Base-by-base conservation (phyloP, 2,329 filamentous ascomycete genomes). In the Fusarium mangiferae region DNA sequence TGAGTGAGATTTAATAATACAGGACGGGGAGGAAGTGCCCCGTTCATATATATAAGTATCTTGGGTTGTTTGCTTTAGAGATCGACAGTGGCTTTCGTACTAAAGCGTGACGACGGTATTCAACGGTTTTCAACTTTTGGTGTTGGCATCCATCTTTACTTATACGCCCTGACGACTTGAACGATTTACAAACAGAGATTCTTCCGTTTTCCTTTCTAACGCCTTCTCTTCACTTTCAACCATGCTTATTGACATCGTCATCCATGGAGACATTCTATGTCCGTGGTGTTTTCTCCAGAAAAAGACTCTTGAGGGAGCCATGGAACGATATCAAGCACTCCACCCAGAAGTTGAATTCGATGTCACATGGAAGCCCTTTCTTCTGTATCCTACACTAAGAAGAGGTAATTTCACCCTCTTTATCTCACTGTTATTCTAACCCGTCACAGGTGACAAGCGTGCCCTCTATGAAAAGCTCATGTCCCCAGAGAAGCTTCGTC, bases 281-380 rank as follows among this genome's bases (percentile, higher is more conserved):
- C 86, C 87, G 8, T 88, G 86, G 81, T 88, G 85, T 73, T 89
- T 87, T 73, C 81, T 89, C 66, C 83, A 84, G 65, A 83, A 87
- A 70, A 84, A 81, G 63, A 84, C 82, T 61, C 81, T 89, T 58
- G 83, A 87, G 66, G 72, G 68, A 18, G 86, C 87, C 62, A 86
- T 88, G 69, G 77, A 80, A 28, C 73, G 77, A 11, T 87, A 85
- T 76, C 80, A 79, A 61, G 71, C 78, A 8, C 73, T 73, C 20
- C 81, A 87, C 66, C 85, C 85, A 0, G 81, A 84, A 22, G 81
- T 84, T 30, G 80, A 83, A 10, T 88, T 89, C 64, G 82, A 87
- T 46, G 77, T 88, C 18, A 77, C 79, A 4, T 89, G 85, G 81
- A 84, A 83, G 45, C 86, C 87, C 0, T 87, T 84, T 66, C 83